Conservation (phyloP, 192 early-diverging fungal species). For the Kappamyces sp. region DNA sequence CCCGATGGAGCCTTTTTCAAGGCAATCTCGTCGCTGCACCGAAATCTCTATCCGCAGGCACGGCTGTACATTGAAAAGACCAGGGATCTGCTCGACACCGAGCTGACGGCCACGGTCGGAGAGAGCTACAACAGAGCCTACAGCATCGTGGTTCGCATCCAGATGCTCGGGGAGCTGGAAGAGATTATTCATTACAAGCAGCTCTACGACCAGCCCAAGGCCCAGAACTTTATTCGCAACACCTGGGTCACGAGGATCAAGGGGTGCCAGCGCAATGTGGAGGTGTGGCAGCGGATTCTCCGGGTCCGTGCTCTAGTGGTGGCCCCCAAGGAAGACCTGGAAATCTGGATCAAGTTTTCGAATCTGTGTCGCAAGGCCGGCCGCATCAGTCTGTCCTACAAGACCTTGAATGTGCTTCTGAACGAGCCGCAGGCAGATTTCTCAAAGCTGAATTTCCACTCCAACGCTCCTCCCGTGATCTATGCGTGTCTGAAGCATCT, state of each 20-base stretch:
- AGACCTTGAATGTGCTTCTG: constrained; percentile 69
- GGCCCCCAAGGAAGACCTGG: constrained; percentile 86
- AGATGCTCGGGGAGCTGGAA: constrained; percentile 97
- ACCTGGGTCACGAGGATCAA: constrained; percentile 88
- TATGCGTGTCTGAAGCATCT: constrained; percentile 90
- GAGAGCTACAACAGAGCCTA: constrained; percentile 96
- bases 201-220: constrained; percentile 69
- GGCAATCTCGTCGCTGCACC: constrained; percentile 78
- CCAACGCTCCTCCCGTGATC: constrained; percentile 64
- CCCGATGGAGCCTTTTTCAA: constrained; percentile 81
- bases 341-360: constrained; percentile 93
- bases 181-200: constrained; percentile 92
- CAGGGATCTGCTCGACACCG: constrained; percentile 74
- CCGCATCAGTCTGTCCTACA: constrained; percentile 70
- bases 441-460: constrained; percentile 34
- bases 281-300: constrained; percentile 91
- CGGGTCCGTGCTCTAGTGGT: constrained; percentile 84
- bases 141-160: constrained; percentile 80
- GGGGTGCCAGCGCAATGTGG: constrained; percentile 87
- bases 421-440: constrained; percentile 52
- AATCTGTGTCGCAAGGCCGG: constrained; percentile 89
- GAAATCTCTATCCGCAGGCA: constrained; percentile 70
- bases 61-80: constrained; percentile 70
- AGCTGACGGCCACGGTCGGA: constrained; percentile 77
- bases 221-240: constrained; percentile 64